These are phyloP conservation scores for Xylaria sp. DNA, from an alignment of 2,329 filamentous ascomycete genomes.

Conservation along the genomic window DNA sequence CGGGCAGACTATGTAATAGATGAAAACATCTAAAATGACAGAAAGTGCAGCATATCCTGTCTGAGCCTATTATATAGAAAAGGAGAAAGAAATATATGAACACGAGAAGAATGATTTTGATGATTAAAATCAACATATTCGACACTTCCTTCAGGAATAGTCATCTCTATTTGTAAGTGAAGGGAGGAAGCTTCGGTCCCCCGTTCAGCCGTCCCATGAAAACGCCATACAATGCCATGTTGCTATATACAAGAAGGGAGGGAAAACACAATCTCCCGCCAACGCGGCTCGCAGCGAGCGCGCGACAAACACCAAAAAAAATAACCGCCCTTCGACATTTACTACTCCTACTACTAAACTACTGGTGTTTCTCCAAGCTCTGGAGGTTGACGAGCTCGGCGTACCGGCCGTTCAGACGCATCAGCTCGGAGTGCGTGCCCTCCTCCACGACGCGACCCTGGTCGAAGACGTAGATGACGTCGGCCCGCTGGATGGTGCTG, in stretches of 20 bases:
- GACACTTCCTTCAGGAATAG: background rate
- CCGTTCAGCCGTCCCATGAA: background rate
- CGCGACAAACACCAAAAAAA: conserved; percentile 12
- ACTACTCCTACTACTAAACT: too few relatives aligned
- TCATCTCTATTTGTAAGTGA: conserved; percentile 8
- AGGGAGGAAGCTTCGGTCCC: background rate
- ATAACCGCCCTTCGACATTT: background rate
- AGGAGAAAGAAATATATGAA: background rate
- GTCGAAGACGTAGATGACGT: conserved; percentile 97
- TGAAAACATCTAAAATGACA: background rate
- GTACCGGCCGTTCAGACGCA: conserved; percentile 76
- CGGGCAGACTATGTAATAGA: too few relatives aligned
- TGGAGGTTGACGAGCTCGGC: conserved; percentile 83
- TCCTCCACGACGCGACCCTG: conserved; percentile 85
- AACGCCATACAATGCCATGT: conserved; percentile 35
- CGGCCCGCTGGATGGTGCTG: conserved; percentile 92
- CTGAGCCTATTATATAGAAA: background rate
- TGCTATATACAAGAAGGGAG: conserved; percentile 6
- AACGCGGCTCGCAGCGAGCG: background rate
- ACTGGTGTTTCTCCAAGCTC: conserved; percentile 71
- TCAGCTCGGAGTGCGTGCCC: conserved; percentile 80
- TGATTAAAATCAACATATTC: conserved; percentile 10
- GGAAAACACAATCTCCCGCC: conserved; percentile 14
- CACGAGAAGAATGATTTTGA: background rate
- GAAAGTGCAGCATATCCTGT: background rate